Evolutionary conservation across 352 stramenopile genomes (phyloP), one percentile per base, ranked within the genome.

Genomic region (Phytopythium helicoides): DNA sequence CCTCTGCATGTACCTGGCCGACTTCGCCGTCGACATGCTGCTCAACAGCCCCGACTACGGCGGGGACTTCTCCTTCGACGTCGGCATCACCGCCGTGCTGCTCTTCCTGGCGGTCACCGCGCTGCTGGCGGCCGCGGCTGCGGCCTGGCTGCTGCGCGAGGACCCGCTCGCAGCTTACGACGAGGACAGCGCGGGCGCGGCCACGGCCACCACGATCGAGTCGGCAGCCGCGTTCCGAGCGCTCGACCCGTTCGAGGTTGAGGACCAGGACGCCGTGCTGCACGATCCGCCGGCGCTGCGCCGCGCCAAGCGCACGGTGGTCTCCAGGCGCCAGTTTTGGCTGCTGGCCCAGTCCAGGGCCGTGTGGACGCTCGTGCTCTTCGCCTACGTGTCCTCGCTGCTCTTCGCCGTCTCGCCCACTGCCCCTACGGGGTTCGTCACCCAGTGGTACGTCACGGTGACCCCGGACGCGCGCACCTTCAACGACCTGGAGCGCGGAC

Each of bases 301-400:
- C 11, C 28, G 31, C 5, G 25, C 15, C 33, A 15, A 8, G 34
- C 42, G 21, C 28, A 41, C 28, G 10, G n/a, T 12, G 21, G 38
- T 54, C 68, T 78, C 35, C 42, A 33, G 68, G 22, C 60, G 60
- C 0, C 62, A 88, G 19, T 56, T 89, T 60, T 92, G 77, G 79
- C 66, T 58, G 40, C 72, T 92, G 8, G 37, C 74, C 4, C 81
- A 90, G 50, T 75, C 74, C 26, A 81, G 77, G 18, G 78, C 65
- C 2, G 76, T 94, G 62, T 94, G 80, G 78, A 82, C 91, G 37
- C 62, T 92, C 14, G 47, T 94, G 22, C 63, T 77, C 33, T 94
- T 92, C 41, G 60, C 86, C 35, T 64, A 90, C 23, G 34, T 88
- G 4, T 68, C 72, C 9, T 71, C 60, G 25, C 82, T 94, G 51